phyloP scores from a whole-genome alignment of 2,329 filamentous ascomycete species.

The Aspergillus sp. region DNA sequence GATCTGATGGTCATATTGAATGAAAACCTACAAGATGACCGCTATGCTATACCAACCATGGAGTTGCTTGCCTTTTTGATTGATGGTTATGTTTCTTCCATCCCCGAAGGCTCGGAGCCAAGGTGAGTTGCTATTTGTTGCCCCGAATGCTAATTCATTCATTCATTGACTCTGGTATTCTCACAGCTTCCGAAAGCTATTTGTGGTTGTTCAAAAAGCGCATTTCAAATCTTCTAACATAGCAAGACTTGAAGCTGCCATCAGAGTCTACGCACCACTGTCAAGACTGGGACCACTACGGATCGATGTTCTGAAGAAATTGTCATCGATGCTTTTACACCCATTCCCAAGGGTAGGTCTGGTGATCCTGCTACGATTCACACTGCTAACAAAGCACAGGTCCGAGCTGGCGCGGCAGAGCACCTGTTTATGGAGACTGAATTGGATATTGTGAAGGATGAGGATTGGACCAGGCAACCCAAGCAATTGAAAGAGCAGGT shows the following conservation, averaged over 20 bases:
- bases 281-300: conserved; percentile 49
- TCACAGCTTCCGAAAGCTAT: conserved; percentile 55
- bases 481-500: conserved; percentile 30
- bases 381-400: conserved; percentile 18
- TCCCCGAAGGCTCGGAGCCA: conserved; percentile 43
- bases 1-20: conserved; percentile 54
- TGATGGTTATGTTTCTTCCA: conserved; percentile 46
- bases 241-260: conserved; percentile 72
- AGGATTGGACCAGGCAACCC: conserved; percentile 31
- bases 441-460: conserved; percentile 23
- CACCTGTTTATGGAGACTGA: conserved; percentile 31
- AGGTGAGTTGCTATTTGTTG: conserved; percentile 14
- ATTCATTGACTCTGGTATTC: conserved; percentile 5
- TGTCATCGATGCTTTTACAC: conserved; percentile 70
- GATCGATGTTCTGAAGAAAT: conserved; percentile 59
- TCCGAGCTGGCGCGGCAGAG: conserved; percentile 32
- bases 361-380: background rate
- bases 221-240: conserved; percentile 81
- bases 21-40: conserved; percentile 55
- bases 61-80: conserved; percentile 75
- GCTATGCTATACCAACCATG: conserved; percentile 68
- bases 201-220: conserved; percentile 67
- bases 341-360: conserved; percentile 70
- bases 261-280: conserved; percentile 73
- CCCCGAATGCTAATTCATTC: background rate